Evolutionary conservation across 2,329 filamentous ascomycete species (phyloP), one percentile per base, ranked within the genome.

Genomic region (Diaporthe sp.): DNA sequence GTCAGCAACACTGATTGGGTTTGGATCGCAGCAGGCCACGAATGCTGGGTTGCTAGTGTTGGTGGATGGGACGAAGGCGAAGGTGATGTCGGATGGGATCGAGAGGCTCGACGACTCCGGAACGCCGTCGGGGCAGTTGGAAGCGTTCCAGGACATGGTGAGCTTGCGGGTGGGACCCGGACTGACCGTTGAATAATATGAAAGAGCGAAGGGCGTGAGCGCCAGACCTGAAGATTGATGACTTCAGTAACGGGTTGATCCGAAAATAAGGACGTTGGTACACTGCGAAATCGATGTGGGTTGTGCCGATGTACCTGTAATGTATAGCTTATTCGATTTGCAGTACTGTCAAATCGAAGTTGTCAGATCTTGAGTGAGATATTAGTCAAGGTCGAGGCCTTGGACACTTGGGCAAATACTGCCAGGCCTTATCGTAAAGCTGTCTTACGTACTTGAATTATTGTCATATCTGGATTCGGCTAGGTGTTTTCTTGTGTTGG

Each of bases 111-210:
- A 53, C 2, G 46, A 6, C 44, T 68, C 46, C 0, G 62, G 46
- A 13, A 68, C 13, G 4, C 62, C 62, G 22, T 68, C 46, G 34
- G 62, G 62, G 62, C 62, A 53, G 17, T n/a, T 68, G 19, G 44
- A 51, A 31, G 31, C 2, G 44, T 68, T 68, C 31, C 19, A 51
- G 31, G 31, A 37, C 62, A 68, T 68, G 12, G 12, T 39, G 31
- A 17, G 12, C 17, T 51, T 22, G 44, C 10, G 28, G 62, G 10
- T 10, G 28, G 22, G 28, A 65, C 5, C 28, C 17, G 44, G 28
- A 4, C 4, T 9, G 44, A 0, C 8, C 2, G 1, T 17, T 3
- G 12, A 51, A 4, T 1, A 51, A 25, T 2, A 9, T 22, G 13
- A 25, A 2, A 25, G 59, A 42, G 58, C 58, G n/a, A 25, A 65